A percentile compares a stretch with the other conserved stretches of the same genome.
phyloP scores from a whole-genome alignment of 768 basidiomycete species.

The Agrocybe pediades region DNA sequence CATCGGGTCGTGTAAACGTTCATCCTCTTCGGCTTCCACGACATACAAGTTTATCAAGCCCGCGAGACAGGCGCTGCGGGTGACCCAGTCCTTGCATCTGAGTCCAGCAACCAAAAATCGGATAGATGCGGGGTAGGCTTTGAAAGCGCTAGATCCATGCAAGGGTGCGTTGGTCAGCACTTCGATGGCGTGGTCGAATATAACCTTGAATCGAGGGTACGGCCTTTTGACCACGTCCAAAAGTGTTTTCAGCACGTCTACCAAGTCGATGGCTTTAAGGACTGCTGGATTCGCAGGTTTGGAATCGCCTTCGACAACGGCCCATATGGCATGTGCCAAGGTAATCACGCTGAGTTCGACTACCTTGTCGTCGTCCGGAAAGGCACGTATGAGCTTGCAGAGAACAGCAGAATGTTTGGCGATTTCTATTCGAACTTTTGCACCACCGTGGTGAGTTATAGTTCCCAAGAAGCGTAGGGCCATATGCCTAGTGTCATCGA shows the following conservation, averaged over 20 bases:
- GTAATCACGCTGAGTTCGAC: slow-evolving; percentile 53
- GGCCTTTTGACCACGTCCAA: slow-evolving; percentile 47
- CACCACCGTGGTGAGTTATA: slow-evolving; percentile 64
- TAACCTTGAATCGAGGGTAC: slow-evolving; percentile 21
- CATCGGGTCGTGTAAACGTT: slow-evolving; percentile 48
- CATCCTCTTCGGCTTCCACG: slow-evolving; percentile 44
- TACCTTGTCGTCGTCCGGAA: slow-evolving; percentile 50
- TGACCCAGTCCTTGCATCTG: slow-evolving; percentile 55
- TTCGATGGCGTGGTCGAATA: slow-evolving; percentile 54
- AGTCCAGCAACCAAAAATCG: slow-evolving; percentile 58
- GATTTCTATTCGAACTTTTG: slow-evolving; percentile 49
- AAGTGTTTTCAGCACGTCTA: slow-evolving; percentile 42
- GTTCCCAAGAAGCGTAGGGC: slow-evolving; percentile 58
- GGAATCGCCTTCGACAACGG: slow-evolving; percentile 43
- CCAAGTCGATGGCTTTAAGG: slow-evolving; percentile 43
- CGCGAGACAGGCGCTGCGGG: slow-evolving; percentile 51
- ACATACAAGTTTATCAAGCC: slow-evolving; percentile 54
- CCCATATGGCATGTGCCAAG: slow-evolving; percentile 51
- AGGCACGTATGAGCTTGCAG: slow-evolving; percentile 45
- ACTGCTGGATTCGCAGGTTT: slow-evolving; percentile 37
- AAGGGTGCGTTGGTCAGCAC: slow-evolving; percentile 45
- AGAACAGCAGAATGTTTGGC: slow-evolving; percentile 45
- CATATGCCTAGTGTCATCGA: slow-evolving; percentile 48
- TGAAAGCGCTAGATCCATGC: slow-evolving; percentile 46
- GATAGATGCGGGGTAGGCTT: slow-evolving; percentile 42